phyloP scores from a whole-genome alignment of 208 protist genomes.

The Porcisia deanei region DNA sequence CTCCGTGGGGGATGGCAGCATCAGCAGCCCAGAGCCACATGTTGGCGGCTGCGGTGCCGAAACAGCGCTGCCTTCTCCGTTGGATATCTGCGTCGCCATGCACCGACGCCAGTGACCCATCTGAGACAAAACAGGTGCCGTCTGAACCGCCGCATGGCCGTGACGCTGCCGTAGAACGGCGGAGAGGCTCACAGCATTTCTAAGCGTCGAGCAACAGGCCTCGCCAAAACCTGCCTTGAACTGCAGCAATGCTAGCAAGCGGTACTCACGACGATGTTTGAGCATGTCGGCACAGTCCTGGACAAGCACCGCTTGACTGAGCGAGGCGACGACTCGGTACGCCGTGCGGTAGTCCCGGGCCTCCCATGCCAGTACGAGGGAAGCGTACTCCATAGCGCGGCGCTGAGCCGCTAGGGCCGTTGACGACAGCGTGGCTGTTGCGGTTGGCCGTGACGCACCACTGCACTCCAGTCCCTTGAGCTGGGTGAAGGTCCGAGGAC shows the following conservation, averaged over 20 bases:
- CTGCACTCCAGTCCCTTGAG: not conserved
- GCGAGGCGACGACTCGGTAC: slow-evolving; percentile 42
- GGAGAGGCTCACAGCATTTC: slow-evolving; percentile 33
- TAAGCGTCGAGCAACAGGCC: slow-evolving; percentile 30
- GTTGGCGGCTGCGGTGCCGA: not conserved
- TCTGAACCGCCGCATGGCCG: not conserved
- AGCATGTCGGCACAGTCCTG: slow-evolving; percentile 76
- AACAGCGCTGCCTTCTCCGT: not conserved
- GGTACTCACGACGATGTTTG: slow-evolving; percentile 48
- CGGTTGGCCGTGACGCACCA: slow-evolving; percentile 1
- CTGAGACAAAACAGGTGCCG: not conserved
- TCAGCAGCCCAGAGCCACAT: slow-evolving; percentile 17
- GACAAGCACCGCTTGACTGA: slow-evolving; percentile 32
- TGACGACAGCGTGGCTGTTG: not conserved
- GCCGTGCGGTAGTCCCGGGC: slow-evolving; percentile 56
- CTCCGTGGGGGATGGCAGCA: slow-evolving; percentile 8
- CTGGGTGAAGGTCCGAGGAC: not conserved
- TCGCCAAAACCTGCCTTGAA: slow-evolving; percentile 41
- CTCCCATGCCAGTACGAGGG: slow-evolving; percentile 70
- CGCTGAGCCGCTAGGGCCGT: not conserved
- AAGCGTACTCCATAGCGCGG: slow-evolving; percentile 69
- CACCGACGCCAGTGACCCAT: slow-evolving; percentile 11
- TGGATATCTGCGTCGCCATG: slow-evolving; percentile 8
- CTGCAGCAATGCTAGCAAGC: slow-evolving; percentile 71
- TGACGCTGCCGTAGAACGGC: slow-evolving; percentile 2